Conservation (phyloP, 176 grass and related monocot species). For the Paspalum vaginatum region DNA sequence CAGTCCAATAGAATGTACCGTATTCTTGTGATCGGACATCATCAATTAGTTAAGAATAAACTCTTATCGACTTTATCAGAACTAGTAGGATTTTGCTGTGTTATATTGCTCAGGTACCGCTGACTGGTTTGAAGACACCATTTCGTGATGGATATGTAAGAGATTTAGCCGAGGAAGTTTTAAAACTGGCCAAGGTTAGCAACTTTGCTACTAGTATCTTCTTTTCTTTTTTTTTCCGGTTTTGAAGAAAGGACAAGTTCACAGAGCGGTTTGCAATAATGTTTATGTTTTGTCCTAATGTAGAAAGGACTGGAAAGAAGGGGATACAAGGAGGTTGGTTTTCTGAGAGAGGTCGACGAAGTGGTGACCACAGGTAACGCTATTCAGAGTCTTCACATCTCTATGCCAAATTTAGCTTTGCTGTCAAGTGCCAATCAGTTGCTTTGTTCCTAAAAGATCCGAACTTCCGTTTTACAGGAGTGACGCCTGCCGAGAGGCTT, state of each 20-base stretch:
- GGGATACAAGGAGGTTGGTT: conserved; percentile 96
- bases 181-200: conserved; percentile 82
- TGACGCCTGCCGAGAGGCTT: conserved; percentile 91
- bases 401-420: not conserved
- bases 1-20: not conserved
- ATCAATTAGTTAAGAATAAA: not conserved
- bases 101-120: conserved; percentile 62
- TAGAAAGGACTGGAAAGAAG: conserved; percentile 98
- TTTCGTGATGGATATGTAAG: conserved; percentile 88
- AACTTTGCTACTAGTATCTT: not conserved
- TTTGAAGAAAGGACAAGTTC: not conserved
- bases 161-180: conserved; percentile 87
- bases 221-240: not conserved
- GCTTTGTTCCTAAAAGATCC: not conserved
- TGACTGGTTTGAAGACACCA: conserved; percentile 89
- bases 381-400: not conserved
- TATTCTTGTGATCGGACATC: not conserved
- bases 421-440: not conserved
- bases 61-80: not conserved
- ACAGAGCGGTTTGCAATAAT: conserved; percentile 23
- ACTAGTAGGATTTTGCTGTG: not conserved
- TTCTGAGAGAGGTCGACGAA: conserved; percentile 81
- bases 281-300: conserved; percentile 34
- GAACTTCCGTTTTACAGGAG: conserved; percentile 49
- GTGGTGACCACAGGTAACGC: conserved; percentile 69